A percentile compares a stretch with the other conserved stretches of the same genome.
These are phyloP conservation scores for Penicillium egyptiacum DNA, from an alignment of 495 filamentous ascomycete genomes.

Conservation along the genomic window DNA sequence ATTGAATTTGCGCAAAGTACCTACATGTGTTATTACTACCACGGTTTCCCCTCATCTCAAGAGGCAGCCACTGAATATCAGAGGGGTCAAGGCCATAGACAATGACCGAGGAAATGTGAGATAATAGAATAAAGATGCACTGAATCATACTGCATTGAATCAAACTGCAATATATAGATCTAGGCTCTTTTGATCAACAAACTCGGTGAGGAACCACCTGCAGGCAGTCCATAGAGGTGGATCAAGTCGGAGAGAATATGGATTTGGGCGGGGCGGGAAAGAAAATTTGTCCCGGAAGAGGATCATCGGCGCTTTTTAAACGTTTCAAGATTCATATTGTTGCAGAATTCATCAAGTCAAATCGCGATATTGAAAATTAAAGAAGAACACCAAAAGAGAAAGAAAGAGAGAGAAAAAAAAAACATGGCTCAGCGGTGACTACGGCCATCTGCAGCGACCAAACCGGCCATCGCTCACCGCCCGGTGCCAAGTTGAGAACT, in stretches of 20 bases:
- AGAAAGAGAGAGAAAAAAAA: conserved; percentile 26
- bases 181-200: conserved; percentile 7
- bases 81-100: conserved; percentile 21
- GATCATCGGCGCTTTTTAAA: conserved; percentile 18
- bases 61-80: conserved; percentile 20
- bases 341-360: not conserved
- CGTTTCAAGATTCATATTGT: not conserved
- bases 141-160: not conserved
- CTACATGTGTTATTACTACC: not conserved
- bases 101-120: not conserved
- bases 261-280: conserved; percentile 32
- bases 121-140: not conserved
- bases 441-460: conserved; percentile 31
- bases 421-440: conserved; percentile 13
- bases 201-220: conserved; percentile 24
- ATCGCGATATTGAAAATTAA: not conserved
- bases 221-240: conserved; percentile 21
- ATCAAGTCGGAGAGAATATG: conserved; percentile 23
- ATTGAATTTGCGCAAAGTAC: not conserved
- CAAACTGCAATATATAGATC: conserved; percentile 4
- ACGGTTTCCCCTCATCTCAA: conserved; percentile 7
- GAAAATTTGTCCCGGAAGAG: conserved; percentile 32
- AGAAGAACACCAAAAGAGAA: conserved; percentile 5
- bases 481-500: conserved; percentile 32
- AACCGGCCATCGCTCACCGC: conserved; percentile 35